Evolutionary conservation across 176 grass and related monocot genomes (phyloP), one percentile per base, ranked within the genome.

Genomic region (Calamus simplicifolius): DNA sequence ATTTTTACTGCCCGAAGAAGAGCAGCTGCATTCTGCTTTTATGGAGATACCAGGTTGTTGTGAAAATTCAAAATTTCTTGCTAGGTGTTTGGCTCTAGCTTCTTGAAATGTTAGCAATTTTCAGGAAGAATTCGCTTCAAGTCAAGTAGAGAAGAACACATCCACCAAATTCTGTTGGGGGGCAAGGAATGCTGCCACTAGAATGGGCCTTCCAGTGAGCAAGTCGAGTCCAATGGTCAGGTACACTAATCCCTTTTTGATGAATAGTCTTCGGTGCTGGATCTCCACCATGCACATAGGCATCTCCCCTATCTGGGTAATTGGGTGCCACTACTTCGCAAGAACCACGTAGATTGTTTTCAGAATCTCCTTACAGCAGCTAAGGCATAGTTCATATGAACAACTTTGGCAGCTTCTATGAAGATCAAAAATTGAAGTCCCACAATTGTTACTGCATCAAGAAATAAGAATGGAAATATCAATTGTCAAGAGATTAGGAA

Each of bases 391-490:
- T 56, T 93, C 89, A n/a, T 78, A 93, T 5, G 66, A 62, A 51
- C 89, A 93, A 16, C 17, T 64, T 53, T 69, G 25, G 56, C 89
- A 93, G 30, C 77, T 79, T 83, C 89, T 77, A 48, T 93, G 84
- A 17, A 93, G 66, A 65, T 93, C 84, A 68, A 79, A 66, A 61
- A 93, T 93, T 59, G 80, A 87, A 38, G 89, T 93, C 54, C 48
- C 55, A 57, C 89, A 93, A 66, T 80, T 72, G 76, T 93, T 63
- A 72, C 89, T 91, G 76, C 18, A 51, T 53, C 16, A 61, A 27
- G 69, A 50, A 29, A 73, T 38, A 75, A 57, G 1, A 61, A 57
- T 71, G 29, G n/a, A 69, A 3, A 38, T 2, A 12, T 38, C 31
- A 38, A 38, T 38, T 38, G 1, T 38, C 31, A 38, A 6, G 4